These are phyloP conservation scores for Candida albicans DNA, from an alignment of 1,139 yeast genomes.

Conservation along the genomic window DNA sequence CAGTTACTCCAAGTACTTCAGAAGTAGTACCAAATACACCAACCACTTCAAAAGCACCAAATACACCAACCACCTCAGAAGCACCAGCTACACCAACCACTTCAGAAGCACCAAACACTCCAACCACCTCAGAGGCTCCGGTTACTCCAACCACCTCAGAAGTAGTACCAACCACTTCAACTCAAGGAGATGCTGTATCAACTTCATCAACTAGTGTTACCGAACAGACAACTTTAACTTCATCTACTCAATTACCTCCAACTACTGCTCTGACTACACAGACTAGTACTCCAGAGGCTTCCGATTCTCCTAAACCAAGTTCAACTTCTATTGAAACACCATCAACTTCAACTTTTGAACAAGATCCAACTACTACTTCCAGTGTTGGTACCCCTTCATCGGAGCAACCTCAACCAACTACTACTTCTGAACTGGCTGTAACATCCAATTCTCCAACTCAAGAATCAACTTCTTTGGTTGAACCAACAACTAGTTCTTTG, in stretches of 20 bases:
- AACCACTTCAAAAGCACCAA: conserved; percentile 3
- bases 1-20: background rate
- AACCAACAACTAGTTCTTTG: conserved; percentile 6
- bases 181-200: conserved; percentile 1
- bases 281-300: background rate
- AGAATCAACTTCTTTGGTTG: conserved; percentile 5
- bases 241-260: conserved; percentile 4
- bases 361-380: background rate
- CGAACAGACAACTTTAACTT: conserved; percentile 3
- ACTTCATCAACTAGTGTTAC: conserved; percentile 6
- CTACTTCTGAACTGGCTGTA: background rate
- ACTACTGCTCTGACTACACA: conserved; percentile 1
- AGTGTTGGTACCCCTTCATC: background rate
- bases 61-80: background rate
- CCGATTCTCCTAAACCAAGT: background rate
- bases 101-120: background rate
- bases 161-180: background rate
- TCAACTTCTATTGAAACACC: background rate
- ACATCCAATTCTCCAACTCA: background rate
- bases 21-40: background rate
- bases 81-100: background rate
- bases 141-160: background rate
- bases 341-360: background rate
- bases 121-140: conserved; percentile 4
- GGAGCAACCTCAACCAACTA: background rate